These are phyloP conservation scores for Avena atlantica DNA, from an alignment of 176 grass and related monocot species.

Conservation along the genomic window DNA sequence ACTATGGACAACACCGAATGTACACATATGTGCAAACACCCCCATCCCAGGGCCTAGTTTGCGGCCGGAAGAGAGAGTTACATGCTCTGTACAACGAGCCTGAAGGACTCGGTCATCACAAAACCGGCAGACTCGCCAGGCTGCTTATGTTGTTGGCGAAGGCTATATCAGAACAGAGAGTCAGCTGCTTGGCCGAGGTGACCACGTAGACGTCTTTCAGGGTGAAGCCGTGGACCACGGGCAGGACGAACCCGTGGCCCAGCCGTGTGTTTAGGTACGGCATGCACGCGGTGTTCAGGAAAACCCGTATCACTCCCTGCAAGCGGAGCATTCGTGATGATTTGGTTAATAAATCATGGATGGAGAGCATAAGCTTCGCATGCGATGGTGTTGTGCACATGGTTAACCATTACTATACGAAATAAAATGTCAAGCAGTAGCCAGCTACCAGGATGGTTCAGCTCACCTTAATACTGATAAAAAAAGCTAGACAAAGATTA, in stretches of 20 bases:
- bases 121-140: neutral
- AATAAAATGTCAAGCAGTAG: conserved; percentile 11
- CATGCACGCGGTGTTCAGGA: conserved; percentile 76
- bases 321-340: conserved; percentile 21
- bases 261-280: conserved; percentile 75
- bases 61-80: neutral
- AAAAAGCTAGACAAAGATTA: conserved; percentile 10
- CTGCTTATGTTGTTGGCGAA: conserved; percentile 62
- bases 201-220: conserved; percentile 71
- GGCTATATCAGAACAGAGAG: conserved; percentile 78
- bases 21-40: conserved; percentile 38
- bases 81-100: neutral
- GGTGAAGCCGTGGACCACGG: conserved; percentile 70
- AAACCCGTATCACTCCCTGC: conserved; percentile 83
- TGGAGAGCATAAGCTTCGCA: neutral
- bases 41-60: neutral
- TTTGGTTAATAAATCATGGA: neutral
- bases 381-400: neutral
- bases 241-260: conserved; percentile 67
- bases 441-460: neutral
- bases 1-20: conserved; percentile 20
- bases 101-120: neutral
- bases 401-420: neutral
- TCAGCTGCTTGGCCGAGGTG: conserved; percentile 56
- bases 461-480: neutral